Evolutionary conservation across 768 basidiomycete species (phyloP), one percentile per base, ranked within the genome.

Genomic region (Lepiota brunneoincarnata): DNA sequence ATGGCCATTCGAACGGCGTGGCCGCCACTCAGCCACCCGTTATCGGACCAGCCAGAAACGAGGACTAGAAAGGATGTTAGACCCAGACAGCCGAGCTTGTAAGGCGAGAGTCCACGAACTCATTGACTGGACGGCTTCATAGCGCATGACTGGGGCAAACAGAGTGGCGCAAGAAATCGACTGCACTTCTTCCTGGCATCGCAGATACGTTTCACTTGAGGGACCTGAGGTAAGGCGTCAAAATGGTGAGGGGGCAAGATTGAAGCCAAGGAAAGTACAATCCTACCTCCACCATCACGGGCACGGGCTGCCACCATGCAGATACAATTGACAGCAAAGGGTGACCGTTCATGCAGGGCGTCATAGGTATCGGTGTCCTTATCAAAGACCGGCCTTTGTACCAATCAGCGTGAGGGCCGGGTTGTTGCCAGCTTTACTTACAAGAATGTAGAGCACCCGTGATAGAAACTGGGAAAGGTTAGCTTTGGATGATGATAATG

Each of bases 1-100:
- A 97, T 85, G 37, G 92, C 94, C 91, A 98, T 94, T 47, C 94
- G 82, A 7, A 97, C 93, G n/a, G 95, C 95, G 70, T 97, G 95
- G 9, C 91, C 93, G 9, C 92, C 91, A 60, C 89, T 93, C 34
- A 97, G 68, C 93, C 93, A 95, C n/a, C 92, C 92, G 62, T 92
- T 92, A 60, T 95, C 92, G 15, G 91, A 93, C 89, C 93, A 98
- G 4, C 93, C 93, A 34, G 94, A 89, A 17, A 96, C 85, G 47
- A 97, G 77, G 54, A 95, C 91, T 94, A 54, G 43, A 52, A 14
- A 51, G 6, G 54, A 48, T 40, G 50, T 48, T 54, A 55, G 40
- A 47, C 39, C 35, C 37, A 24, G 31, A 20, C 9, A 10, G 24
- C 18, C 11, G 41, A 6, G 23, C 34, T 14, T 39, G 20, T 36